Evolutionary conservation across 768 basidiomycete species (phyloP).

Genomic region (Suillus plorans): DNA sequence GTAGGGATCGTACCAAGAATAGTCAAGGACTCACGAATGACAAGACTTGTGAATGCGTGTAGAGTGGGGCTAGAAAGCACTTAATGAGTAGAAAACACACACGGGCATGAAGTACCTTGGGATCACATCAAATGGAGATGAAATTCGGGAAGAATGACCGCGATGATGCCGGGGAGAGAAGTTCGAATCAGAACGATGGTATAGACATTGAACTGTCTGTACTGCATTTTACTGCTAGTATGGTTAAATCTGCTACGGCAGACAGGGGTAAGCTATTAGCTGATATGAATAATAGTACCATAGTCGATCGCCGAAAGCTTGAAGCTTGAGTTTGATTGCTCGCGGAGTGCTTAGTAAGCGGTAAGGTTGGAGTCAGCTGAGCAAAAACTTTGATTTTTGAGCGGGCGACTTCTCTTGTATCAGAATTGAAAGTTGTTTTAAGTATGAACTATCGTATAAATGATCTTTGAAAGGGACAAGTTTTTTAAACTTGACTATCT

Average conservation of each 20-base stretch:
- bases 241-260: too few species aligned
- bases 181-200: not conserved
- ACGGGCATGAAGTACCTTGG: not conserved
- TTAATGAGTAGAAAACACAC: not conserved
- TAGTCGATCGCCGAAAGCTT: not conserved
- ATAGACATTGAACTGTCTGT: not conserved
- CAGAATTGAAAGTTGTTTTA: not conserved
- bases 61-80: not conserved
- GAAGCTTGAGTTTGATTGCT: constrained; percentile 7
- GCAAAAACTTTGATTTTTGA: constrained; percentile 2
- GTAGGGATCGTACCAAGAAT: not conserved
- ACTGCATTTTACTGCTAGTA: not conserved
- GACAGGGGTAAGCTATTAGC: too few species aligned
- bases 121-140: not conserved
- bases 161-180: not conserved
- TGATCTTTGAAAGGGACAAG: not conserved
- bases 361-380: not conserved
- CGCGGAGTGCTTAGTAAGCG: constrained; percentile 6
- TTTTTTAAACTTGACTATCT: not conserved
- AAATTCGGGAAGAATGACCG: not conserved
- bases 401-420: too few species aligned
- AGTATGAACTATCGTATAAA: not conserved
- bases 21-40: not conserved
- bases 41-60: not conserved
- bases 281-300: not conserved